Evolutionary conservation across 1,139 yeast species (phyloP).

Genomic region (Suhomyces atakaporum): DNA sequence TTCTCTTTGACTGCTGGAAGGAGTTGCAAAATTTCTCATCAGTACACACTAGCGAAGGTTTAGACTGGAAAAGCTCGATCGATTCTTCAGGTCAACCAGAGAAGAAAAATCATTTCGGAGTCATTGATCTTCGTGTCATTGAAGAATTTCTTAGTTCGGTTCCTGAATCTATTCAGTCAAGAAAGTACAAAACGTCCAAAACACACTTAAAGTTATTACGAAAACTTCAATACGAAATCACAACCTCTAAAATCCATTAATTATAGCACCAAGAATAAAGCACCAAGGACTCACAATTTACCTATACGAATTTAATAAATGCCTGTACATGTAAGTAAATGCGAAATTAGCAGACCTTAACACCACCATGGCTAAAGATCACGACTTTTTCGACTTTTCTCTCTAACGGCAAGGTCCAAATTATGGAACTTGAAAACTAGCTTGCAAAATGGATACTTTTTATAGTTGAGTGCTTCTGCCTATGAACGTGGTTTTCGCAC

Average conservation of each 20-base stretch:
- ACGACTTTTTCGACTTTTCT: too few relatives aligned
- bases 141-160: not conserved
- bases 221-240: constrained; percentile 4
- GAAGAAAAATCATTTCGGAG: constrained; percentile 8
- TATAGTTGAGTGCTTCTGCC: too few relatives aligned
- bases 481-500: constrained; percentile 7
- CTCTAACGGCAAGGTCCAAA: too few relatives aligned
- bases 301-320: too few relatives aligned
- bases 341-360: too few relatives aligned
- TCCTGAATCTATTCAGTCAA: not conserved
- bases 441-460: too few relatives aligned
- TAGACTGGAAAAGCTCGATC: constrained; percentile 9
- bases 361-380: too few relatives aligned
- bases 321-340: too few relatives aligned
- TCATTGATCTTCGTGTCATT: constrained; percentile 2
- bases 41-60: not conserved
- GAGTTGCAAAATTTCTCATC: constrained; percentile 3
- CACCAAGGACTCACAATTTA: too few relatives aligned
- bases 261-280: too few relatives aligned
- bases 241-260: not conserved
- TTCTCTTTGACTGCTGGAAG: constrained; percentile 1
- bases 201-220: constrained; percentile 7
- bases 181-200: constrained; percentile 2
- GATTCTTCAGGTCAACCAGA: constrained; percentile 6
- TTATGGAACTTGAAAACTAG: too few relatives aligned